Percentiles rank a stretch among this genome's conserved stretches.
These are phyloP conservation scores for Blastobotrys serpentis DNA, from an alignment of 1,139 yeast species.

Conservation along the genomic window DNA sequence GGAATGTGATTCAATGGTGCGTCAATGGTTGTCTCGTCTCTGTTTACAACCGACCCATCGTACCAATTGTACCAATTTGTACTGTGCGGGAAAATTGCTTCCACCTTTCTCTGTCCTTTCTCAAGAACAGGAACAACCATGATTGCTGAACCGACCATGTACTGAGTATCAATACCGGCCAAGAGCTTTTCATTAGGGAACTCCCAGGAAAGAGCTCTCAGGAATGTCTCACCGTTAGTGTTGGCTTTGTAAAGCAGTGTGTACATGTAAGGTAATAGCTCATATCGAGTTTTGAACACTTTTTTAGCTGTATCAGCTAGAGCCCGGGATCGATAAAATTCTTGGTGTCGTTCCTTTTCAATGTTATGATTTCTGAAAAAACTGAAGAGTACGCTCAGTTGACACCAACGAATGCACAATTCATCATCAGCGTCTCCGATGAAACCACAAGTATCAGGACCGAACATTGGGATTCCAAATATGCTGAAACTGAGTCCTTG, in stretches of 20 bases:
- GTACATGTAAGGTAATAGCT: conserved; percentile 25
- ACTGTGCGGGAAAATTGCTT: conserved; percentile 36
- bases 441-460: conserved; percentile 27
- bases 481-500: conserved; percentile 23
- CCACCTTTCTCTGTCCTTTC: conserved; percentile 26
- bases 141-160: conserved; percentile 25
- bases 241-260: conserved; percentile 23
- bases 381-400: conserved; percentile 25
- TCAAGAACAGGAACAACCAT: conserved; percentile 25
- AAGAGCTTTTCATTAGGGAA: conserved; percentile 22
- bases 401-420: conserved; percentile 26
- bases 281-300: conserved; percentile 22
- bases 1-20: conserved; percentile 28
- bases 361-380: conserved; percentile 26
- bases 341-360: conserved; percentile 19
- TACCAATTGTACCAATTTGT: conserved; percentile 43
- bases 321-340: conserved; percentile 23
- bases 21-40: conserved; percentile 27
- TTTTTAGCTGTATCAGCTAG: conserved; percentile 21
- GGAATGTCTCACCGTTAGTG: conserved; percentile 20
- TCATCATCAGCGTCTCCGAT: conserved; percentile 22
- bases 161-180: conserved; percentile 20
- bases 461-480: conserved; percentile 27
- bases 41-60: conserved; percentile 32
- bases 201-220: conserved; percentile 26